These are phyloP conservation scores for Phylloporus arenicola DNA, from an alignment of 768 basidiomycete genomes.

Conservation along the genomic window DNA sequence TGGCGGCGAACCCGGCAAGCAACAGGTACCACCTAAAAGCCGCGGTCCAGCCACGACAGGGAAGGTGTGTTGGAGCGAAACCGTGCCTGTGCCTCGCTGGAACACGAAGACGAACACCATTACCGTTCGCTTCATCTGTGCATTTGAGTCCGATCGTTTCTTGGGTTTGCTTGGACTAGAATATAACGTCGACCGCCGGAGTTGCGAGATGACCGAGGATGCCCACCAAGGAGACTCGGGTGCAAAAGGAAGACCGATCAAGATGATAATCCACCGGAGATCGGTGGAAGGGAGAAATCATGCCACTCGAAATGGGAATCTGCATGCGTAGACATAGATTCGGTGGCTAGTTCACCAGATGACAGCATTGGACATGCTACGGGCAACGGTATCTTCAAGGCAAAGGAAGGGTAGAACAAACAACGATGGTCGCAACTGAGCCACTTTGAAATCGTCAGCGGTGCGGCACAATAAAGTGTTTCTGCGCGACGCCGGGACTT, in stretches of 20 bases:
- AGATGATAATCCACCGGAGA: constrained; percentile 30
- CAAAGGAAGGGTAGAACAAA: not conserved
- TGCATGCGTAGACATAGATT: constrained; percentile 21
- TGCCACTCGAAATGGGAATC: constrained; percentile 23
- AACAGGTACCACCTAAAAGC: constrained; percentile 31
- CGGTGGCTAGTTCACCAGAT: constrained; percentile 20
- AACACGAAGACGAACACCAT: constrained; percentile 32
- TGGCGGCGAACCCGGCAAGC: no score
- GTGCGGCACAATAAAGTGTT: no score
- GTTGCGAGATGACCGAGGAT: constrained; percentile 17
- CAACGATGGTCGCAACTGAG: constrained; percentile 15
- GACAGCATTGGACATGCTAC: constrained; percentile 24
- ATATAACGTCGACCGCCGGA: constrained; percentile 19
- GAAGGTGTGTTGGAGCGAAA: not conserved
- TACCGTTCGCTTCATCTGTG: constrained; percentile 20
- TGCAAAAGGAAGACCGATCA: constrained; percentile 30
- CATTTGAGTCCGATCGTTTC: constrained; percentile 30
- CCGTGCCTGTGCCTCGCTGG: constrained; percentile 21
- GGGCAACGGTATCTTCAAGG: not conserved
- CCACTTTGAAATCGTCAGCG: constrained; percentile 10
- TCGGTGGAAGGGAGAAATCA: constrained; percentile 7
- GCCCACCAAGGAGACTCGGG: constrained; percentile 32
- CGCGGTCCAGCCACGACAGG: not conserved
- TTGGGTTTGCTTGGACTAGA: constrained; percentile 18
- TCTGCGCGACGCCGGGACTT: no score